Evolutionary conservation across 768 basidiomycete genomes (phyloP), one percentile per base, ranked within the genome.

Genomic region (Hypholoma fasciculare): DNA sequence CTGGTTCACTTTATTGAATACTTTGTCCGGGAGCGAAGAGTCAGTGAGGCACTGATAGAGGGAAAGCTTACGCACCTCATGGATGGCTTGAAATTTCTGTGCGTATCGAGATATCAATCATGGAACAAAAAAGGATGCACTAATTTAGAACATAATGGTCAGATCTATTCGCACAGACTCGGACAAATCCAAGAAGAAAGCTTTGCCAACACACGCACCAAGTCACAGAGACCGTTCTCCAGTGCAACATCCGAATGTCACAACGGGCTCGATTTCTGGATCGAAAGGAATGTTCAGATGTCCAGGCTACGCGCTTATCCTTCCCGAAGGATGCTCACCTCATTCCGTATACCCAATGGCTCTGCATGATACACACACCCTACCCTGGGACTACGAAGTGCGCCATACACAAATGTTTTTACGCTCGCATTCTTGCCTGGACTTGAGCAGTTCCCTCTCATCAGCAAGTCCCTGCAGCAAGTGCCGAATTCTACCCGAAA

Each of bases 261-360:
- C n/a, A n/a, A n/a, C n/a, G n/a, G n/a, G n/a, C n/a, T n/a, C n/a
- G n/a, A n/a, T n/a, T n/a, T n/a, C n/a, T 4, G 23, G 23, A 1
- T 23, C 23, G 23, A 23, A 23, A 23, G 23, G 23, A 4, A 23
- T 23, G 23, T 23, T 23, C 23, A 23, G 23, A 23, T 39, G 38
- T n/a, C 38, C 38, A 1, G 54, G 39, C 46, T 58, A 37, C 13
- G 48, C n/a, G 3, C 44, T 71, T 1, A 30, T 27, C 12, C 57
- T 72, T 23, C 67, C 66, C 20, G 48, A 54, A 5, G 64, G 63
- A 26, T 58, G 61, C 52, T 68, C 58, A 38, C 63, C 66, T 11
- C 62, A 69, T 47, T 58, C 59, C 5, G 20, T 57, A 0, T 72
- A 69, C 56, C 69, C 67, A 0, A 69, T 69, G 54, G 54, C 55